Evolutionary conservation across 148 eudicot genomes (phyloP).

Genomic region (Mesembryanthemum crystallinum): DNA sequence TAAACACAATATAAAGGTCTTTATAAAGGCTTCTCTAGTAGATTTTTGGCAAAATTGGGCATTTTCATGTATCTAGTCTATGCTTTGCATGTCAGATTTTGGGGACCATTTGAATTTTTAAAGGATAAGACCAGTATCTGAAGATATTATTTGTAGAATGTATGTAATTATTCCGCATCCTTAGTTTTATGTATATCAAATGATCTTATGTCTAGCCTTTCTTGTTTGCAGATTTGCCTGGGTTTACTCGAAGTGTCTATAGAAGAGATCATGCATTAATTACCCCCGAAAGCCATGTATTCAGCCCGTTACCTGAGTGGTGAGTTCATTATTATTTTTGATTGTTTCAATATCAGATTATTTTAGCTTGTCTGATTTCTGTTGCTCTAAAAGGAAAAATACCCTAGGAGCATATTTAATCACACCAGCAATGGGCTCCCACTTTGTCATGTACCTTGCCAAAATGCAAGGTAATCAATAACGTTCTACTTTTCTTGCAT

Average conservation of each 20-base stretch:
- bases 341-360: background rate
- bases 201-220: conserved; percentile 6
- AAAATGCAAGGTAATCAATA: conserved; percentile 78
- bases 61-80: background rate
- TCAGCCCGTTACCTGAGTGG: conserved; percentile 93
- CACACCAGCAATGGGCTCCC: conserved; percentile 87
- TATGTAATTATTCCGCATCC: background rate
- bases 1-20: too few relatives aligned
- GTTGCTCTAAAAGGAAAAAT: conserved; percentile 52
- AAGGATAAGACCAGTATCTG: background rate
- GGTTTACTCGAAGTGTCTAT: conserved; percentile 91
- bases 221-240: conserved; percentile 77
- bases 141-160: background rate
- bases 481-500: background rate
- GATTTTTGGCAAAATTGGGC: background rate
- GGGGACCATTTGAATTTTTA: background rate
- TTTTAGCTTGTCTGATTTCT: conserved; percentile 10
- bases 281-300: conserved; percentile 79
- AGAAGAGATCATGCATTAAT: conserved; percentile 82
- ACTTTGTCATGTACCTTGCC: conserved; percentile 94
- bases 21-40: too few relatives aligned
- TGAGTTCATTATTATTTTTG: conserved; percentile 27
- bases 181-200: background rate
- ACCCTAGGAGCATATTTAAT: conserved; percentile 79
- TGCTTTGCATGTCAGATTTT: background rate